Evolutionary conservation across 78 protist genomes (phyloP).

Genomic region (Reticulomyxa filosa): DNA sequence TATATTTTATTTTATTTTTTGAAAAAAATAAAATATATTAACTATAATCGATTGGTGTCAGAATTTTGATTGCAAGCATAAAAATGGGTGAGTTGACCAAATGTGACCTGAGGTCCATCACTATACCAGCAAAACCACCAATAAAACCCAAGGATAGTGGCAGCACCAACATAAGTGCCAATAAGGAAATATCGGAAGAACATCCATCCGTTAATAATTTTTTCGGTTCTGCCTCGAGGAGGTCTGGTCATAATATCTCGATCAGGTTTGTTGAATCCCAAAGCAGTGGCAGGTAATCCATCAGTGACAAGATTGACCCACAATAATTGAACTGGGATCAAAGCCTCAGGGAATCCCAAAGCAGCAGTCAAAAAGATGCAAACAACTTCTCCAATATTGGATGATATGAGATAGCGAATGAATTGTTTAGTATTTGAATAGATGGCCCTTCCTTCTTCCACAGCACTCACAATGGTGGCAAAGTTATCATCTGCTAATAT

Average conservation of each 20-base stretch:
- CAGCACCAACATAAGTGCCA: constrained; percentile 33
- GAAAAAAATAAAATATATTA: no score
- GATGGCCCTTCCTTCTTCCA: constrained; percentile 67
- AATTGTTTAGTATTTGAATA: constrained; percentile 43
- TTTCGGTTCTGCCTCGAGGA: constrained; percentile 7
- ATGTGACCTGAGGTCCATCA: neutral
- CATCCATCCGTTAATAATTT: constrained; percentile 22
- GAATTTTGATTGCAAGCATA: neutral
- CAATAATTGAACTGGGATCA: constrained; percentile 42
- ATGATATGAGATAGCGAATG: constrained; percentile 52
- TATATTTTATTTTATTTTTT: no score
- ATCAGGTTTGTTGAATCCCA: constrained; percentile 42
- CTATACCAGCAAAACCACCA: constrained; percentile 17
- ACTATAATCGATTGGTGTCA: no score
- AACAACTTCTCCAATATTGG: constrained; percentile 51
- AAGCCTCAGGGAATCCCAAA: constrained; percentile 40
- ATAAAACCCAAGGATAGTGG: constrained; percentile 15
- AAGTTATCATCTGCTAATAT: constrained; percentile 93
- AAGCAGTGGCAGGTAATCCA: constrained; percentile 55
- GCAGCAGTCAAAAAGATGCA: constrained; percentile 23
- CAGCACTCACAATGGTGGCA: constrained; percentile 71
- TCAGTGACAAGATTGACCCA: constrained; percentile 64
- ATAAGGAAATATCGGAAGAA: constrained; percentile 31
- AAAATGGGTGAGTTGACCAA: neutral
- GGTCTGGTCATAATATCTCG: constrained; percentile 26